Evolutionary conservation across 1,284 basidiomycete genomes (phyloP), one percentile per base, ranked within the genome.

Genomic region (Anthracocystis setariae): DNA sequence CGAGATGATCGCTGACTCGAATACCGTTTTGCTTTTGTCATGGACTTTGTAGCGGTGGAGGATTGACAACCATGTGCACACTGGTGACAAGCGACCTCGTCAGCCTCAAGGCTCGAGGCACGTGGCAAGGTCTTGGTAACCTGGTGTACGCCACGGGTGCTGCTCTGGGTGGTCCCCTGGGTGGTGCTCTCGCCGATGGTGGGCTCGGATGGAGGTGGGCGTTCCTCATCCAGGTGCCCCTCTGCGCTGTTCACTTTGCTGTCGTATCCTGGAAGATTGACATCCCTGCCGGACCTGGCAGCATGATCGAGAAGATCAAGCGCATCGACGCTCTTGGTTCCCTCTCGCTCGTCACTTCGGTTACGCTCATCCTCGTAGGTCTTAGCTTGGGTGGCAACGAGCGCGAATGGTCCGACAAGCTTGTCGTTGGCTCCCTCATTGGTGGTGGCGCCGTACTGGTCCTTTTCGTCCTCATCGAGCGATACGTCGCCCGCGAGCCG

Each of bases 391-490:
- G 82, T 17, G 80, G 79, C 37, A 80, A 80, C 63, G 73, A 78
- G 57, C 68, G 74, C 46, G 73, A 67, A 24, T 81, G 80, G 79
- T 49, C 45, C 23, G 76, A 80, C 69, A 61, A 45, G 20, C 48
- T 80, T 24, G 80, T 82, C 37, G 32, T 79, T 20, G 68, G 70
- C 42, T 67, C 73, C 23, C 69, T 82, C 20, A 57, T 76, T 44
- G 76, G 47, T 8, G 78, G 78, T 52, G 44, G 86, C 5, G 61
- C 90, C 7, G 85, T 91, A 23, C 56, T 90, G 25, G 88, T 82
- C 15, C 77, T 84, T 42, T 81, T 87, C 27, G 80, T 86, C 38
- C 77, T 86, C 35, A 74, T 87, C 54, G 86, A 87, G 75, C 82
- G 80, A 47, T 83, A 82, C 64, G 83, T 86, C 20, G 82, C 85